Evolutionary conservation across 306 rosid genomes (phyloP).

Genomic region (Begonia fuchsioides): DNA sequence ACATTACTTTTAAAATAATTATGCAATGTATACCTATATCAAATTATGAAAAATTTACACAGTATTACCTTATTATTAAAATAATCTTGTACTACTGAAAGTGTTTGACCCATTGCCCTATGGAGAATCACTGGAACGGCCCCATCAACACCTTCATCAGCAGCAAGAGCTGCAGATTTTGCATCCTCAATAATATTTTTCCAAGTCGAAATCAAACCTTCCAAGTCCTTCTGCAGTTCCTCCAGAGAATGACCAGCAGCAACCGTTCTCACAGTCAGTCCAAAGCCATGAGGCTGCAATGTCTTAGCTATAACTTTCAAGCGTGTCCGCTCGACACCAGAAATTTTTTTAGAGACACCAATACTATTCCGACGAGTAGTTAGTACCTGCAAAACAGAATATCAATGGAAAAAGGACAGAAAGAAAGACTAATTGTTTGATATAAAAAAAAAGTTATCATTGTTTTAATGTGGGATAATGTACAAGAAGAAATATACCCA

Average conservation of each 20-base stretch:
- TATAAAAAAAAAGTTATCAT: conserved; percentile 7
- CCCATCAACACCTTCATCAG: conserved; percentile 95
- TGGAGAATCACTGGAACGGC: conserved; percentile 85
- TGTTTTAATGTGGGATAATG: conserved; percentile 2
- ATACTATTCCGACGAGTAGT: conserved; percentile 50
- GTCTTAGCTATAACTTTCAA: conserved; percentile 81
- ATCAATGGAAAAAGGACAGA: conserved; percentile 14
- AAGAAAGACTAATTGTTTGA: conserved; percentile 6
- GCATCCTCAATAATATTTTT: conserved; percentile 75
- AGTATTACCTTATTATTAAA: conserved; percentile 58
- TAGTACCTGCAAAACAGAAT: conserved; percentile 54
- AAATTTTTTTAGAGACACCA: conserved; percentile 77
- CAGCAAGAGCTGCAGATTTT: conserved; percentile 87
- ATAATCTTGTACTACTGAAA: conserved; percentile 95
- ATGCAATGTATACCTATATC: background rate
- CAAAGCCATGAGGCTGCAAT: conserved; percentile 93
- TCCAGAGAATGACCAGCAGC: conserved; percentile 88
- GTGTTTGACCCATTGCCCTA: conserved; percentile 92
- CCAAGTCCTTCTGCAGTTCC: conserved; percentile 80
- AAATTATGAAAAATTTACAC: conserved; percentile 6
- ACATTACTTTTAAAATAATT: too few species aligned
- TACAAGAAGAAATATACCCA: conserved; percentile 43
- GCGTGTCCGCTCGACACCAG: conserved; percentile 75
- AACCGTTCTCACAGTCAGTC: conserved; percentile 88
- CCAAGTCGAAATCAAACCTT: conserved; percentile 79